Conservation (phyloP, 208 protist genomes). For the Leishmania gerbilli region DNA sequence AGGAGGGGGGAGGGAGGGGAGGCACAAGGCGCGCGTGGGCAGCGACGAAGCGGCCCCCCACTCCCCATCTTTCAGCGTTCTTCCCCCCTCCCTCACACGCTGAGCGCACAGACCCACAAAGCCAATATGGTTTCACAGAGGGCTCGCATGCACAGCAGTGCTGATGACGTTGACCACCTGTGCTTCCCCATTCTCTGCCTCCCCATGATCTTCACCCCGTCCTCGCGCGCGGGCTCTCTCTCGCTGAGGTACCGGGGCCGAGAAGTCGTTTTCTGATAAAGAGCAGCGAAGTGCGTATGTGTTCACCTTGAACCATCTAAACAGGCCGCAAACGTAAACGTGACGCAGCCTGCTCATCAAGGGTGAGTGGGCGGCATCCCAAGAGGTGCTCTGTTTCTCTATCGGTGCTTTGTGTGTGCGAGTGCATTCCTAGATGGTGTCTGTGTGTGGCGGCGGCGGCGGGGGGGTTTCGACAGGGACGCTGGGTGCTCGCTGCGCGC, state of each 20-base stretch:
- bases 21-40: not conserved
- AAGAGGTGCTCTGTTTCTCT: not conserved
- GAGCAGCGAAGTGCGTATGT: not conserved
- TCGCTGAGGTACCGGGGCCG: not conserved
- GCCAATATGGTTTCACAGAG: not conserved
- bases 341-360: not conserved
- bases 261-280: not conserved
- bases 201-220: not conserved
- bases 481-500: not conserved
- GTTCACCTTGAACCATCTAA: not conserved
- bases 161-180: not conserved
- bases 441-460: not conserved
- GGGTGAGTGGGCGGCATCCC: not conserved
- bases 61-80: not conserved
- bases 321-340: not conserved
- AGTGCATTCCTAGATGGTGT: not conserved
- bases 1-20: no score
- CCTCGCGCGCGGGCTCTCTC: not conserved
- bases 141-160: not conserved
- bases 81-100: not conserved
- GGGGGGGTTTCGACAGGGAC: not conserved
- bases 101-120: not conserved
- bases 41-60: no score
- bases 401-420: not conserved
- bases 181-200: not conserved